These are phyloP conservation scores for Astrothelium macrocarpum DNA, from an alignment of 495 filamentous ascomycete species.

Conservation along the genomic window DNA sequence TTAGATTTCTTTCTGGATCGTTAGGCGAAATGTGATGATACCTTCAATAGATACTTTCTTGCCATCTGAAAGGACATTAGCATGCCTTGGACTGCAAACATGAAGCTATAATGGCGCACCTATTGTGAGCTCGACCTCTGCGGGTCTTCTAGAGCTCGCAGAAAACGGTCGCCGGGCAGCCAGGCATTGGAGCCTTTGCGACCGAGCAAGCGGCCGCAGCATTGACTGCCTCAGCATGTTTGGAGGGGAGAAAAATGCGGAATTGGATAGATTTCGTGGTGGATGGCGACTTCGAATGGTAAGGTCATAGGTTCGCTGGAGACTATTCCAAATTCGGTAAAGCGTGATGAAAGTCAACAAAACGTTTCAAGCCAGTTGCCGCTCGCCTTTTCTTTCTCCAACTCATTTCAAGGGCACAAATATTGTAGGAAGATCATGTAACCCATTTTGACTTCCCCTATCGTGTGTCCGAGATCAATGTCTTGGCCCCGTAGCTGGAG, in stretches of 20 bases:
- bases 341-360: slow-evolving; percentile 16
- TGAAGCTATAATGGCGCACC: slow-evolving; percentile 44
- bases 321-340: slow-evolving; percentile 29
- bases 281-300: slow-evolving; percentile 1
- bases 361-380: slow-evolving; percentile 15
- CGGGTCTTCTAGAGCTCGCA: slow-evolving; percentile 58
- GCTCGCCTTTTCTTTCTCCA: slow-evolving; percentile 37
- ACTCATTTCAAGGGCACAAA: slow-evolving; percentile 55
- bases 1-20: slow-evolving; percentile 15
- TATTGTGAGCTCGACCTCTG: slow-evolving; percentile 92
- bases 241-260: slow-evolving; percentile 31
- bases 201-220: slow-evolving; percentile 75
- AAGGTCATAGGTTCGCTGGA: slow-evolving; percentile 7
- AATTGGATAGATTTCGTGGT: slow-evolving; percentile 19
- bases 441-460: slow-evolving; percentile 49
- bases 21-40: slow-evolving; percentile 29
- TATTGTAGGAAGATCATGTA: slow-evolving; percentile 75
- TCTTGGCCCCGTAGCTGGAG: slow-evolving; percentile 58
- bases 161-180: slow-evolving; percentile 55
- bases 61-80: slow-evolving; percentile 56
- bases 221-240: slow-evolving; percentile 85
- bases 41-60: slow-evolving; percentile 95
- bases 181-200: slow-evolving; percentile 52
- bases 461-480: slow-evolving; percentile 52
- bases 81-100: slow-evolving; percentile 12